phyloP scores from a whole-genome alignment of 2,329 filamentous ascomycete genomes.

The Microcyclospora tardicrescens region DNA sequence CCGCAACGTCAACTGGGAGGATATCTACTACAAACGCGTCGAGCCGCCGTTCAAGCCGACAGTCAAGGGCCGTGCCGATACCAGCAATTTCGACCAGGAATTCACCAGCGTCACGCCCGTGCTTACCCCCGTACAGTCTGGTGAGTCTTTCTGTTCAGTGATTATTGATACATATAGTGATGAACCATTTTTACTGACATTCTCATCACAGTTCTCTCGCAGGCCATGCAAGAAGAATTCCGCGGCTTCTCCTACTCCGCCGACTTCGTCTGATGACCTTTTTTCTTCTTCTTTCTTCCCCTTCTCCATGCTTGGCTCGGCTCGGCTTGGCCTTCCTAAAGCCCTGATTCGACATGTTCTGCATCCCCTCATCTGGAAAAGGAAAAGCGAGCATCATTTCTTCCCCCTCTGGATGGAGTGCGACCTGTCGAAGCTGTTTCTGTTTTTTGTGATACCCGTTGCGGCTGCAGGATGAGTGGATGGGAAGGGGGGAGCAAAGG shows the following conservation, averaged over 20 bases:
- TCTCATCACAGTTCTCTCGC: slow-evolving; percentile 60
- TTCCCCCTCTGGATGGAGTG: too few species aligned
- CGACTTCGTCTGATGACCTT: slow-evolving; percentile 56
- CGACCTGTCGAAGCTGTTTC: too few species aligned
- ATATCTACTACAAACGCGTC: slow-evolving; percentile 91
- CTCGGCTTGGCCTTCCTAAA: too few species aligned
- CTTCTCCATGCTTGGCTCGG: too few species aligned
- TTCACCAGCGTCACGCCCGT: slow-evolving; percentile 98
- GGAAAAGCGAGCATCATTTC: too few species aligned
- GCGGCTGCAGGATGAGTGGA: too few species aligned
- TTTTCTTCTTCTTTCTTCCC: too few species aligned
- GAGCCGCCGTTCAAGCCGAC: slow-evolving; percentile 77
- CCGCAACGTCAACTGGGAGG: slow-evolving; percentile 95
- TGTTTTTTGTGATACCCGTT: too few species aligned
- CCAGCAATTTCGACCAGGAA: slow-evolving; percentile 98
- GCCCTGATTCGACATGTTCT: too few species aligned
- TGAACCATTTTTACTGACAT: background rate
- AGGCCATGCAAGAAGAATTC: slow-evolving; percentile 99
- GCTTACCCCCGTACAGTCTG: slow-evolving; percentile 89
- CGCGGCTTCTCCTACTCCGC: slow-evolving; percentile 95
- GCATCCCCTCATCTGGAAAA: too few species aligned
- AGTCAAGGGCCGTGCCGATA: slow-evolving; percentile 87
- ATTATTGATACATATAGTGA: background rate
- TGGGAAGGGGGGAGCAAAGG: too few species aligned
- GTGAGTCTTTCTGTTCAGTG: slow-evolving; percentile 43